Conservation (phyloP, 805 yeast species). For the Barnettozyma pratensis region DNA sequence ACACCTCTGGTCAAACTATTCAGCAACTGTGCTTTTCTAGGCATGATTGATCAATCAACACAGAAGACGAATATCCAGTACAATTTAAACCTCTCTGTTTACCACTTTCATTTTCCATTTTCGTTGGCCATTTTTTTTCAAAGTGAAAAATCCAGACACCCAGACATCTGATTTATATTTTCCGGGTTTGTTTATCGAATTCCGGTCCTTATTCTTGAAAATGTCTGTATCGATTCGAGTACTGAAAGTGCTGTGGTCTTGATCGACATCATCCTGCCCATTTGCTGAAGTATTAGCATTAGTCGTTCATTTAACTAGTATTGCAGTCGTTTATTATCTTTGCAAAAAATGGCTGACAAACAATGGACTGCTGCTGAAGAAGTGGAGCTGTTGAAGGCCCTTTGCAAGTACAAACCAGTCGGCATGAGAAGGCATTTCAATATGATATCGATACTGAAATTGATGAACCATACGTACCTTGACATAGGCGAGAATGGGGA, state of each 20-base stretch:
- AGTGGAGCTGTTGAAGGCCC: constrained; percentile 51
- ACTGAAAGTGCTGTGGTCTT: background rate
- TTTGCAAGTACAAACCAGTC: constrained; percentile 64
- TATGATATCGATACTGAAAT: constrained; percentile 27
- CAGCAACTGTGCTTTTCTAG: constrained; percentile 53
- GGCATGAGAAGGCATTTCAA: constrained; percentile 41
- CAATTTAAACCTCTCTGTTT: background rate
- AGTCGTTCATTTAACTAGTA: too few relatives aligned
- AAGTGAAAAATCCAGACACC: constrained; percentile 1
- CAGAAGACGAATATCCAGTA: background rate
- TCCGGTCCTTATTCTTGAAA: too few relatives aligned
- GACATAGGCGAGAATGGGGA: constrained; percentile 1
- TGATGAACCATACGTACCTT: constrained; percentile 13
- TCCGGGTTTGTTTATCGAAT: background rate
- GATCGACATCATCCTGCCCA: too few relatives aligned
- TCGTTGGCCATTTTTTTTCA: background rate
- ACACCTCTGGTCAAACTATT: constrained; percentile 55
- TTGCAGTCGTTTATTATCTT: too few relatives aligned
- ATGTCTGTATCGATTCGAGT: too few relatives aligned
- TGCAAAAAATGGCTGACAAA: constrained; percentile 5
- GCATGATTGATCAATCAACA: constrained; percentile 34
- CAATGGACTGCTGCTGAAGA: constrained; percentile 62
- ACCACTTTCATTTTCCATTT: too few relatives aligned
- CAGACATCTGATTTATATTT: background rate
- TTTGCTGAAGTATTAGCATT: too few relatives aligned